Evolutionary conservation across 2,329 filamentous ascomycete genomes (phyloP), one percentile per base, ranked within the genome.

Genomic region (Dactylonectria macrodidyma): DNA sequence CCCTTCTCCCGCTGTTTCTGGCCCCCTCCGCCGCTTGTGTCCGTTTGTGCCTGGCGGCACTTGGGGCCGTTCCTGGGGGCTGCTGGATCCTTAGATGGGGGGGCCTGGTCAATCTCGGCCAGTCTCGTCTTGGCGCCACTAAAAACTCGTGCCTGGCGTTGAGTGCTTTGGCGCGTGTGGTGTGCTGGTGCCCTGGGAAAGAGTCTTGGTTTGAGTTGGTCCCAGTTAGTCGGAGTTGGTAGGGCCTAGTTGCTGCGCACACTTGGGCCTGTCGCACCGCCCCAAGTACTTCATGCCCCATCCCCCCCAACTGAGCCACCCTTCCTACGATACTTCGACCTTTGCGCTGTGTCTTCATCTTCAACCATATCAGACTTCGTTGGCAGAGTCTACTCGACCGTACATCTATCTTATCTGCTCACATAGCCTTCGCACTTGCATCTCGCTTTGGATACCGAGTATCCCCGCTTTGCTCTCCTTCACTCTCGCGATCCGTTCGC

Each of bases 321-420:
- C 61, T 62, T 36, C 52, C 62, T 59, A 57, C 47, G 59, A 69
- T 72, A 70, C 67, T 73, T 69, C 51, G 41, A 44, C 16, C 9
- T 8, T 44, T 66, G 59, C 62, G 67, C 72, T 67, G 61, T 69
- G 67, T 66, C 58, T 62, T 71, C 71, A 74, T 68, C 67, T 68
- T 70, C 71, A 68, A 68, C 69, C 70, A 68, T 67, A 70, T 71
- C 68, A 75, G 79, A 80, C 86, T 87, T 88, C 86, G 86, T 87
- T 88, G 86, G 86, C 86, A 88, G 84, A 88, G 86, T 86, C 85
- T 82, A 71, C 55, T 58, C 71, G 73, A 75, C 70, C 73, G 56
- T 73, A 70, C 66, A 59, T 72, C 75, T 51, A 68, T 72, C 71
- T 71, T 70, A 68, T 75, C 57, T 60, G 59, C 62, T 71, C 72